Conservation (phyloP, 441 rosid species). For the Populus tomentosa region DNA sequence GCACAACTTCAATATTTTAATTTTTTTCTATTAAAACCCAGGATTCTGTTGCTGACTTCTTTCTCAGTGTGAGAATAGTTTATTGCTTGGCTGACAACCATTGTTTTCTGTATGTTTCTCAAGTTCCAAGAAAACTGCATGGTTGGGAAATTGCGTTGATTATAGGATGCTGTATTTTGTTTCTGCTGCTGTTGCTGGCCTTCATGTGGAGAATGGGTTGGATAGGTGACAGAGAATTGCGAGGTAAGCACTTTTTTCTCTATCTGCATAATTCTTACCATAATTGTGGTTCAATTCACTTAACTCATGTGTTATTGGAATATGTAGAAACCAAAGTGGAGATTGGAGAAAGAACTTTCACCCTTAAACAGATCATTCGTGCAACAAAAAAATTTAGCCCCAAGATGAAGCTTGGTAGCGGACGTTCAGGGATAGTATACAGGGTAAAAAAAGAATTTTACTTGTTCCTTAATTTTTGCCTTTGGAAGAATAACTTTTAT, state of each 20-base stretch:
- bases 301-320: neutral
- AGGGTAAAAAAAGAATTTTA: neutral
- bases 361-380: neutral
- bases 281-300: neutral
- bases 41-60: no score
- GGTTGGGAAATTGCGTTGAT: neutral
- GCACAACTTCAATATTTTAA: no score
- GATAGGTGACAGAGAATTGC: conserved; percentile 8
- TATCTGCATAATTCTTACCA: neutral
- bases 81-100: no score
- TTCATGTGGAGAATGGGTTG: conserved; percentile 12
- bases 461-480: no score
- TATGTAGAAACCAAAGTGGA: neutral
- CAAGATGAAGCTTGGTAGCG: neutral
- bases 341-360: neutral
- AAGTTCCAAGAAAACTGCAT: neutral
- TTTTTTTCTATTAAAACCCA: no score
- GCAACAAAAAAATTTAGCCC: neutral
- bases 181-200: neutral
- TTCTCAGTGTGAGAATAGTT: no score
- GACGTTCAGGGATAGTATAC: neutral
- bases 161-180: neutral
- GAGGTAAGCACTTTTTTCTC: conserved; percentile 4
- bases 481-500: no score
- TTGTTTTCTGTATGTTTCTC: neutral